A percentile compares a stretch with the other conserved stretches of the same genome.
phyloP scores from a whole-genome alignment of 495 filamentous ascomycete genomes.

The Chaetomidium leptoderma region DNA sequence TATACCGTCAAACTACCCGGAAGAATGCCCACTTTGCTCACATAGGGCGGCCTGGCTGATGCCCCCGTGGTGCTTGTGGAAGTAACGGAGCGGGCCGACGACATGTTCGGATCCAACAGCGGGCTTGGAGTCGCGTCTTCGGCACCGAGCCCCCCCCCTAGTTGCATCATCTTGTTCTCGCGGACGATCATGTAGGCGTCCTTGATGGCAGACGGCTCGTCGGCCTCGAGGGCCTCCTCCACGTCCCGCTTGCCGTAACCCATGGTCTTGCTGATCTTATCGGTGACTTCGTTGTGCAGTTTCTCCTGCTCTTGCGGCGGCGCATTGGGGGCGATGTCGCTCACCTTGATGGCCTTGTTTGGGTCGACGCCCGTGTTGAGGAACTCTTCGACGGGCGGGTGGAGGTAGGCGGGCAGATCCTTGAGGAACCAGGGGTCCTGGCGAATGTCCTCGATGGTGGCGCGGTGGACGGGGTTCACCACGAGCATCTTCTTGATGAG shows the following conservation, averaged over 20 bases:
- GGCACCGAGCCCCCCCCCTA: constrained; percentile 11
- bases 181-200: constrained; percentile 97
- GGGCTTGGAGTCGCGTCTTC: constrained; percentile 32
- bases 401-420: constrained; percentile 77
- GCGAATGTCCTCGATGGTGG: constrained; percentile 89
- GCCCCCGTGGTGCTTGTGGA: constrained; percentile 43
- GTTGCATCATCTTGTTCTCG: constrained; percentile 92
- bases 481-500: constrained; percentile 92
- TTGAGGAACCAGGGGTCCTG: constrained; percentile 92
- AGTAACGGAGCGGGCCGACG: constrained; percentile 42
- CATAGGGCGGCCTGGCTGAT: constrained; percentile 48
- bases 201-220: constrained; percentile 96
- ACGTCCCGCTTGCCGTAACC: constrained; percentile 94
- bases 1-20: constrained; percentile 86
- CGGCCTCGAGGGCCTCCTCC: constrained; percentile 81
- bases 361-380: constrained; percentile 87
- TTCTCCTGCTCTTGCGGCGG: constrained; percentile 75
- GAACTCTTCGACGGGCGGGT: constrained; percentile 88
- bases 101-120: constrained; percentile 34
- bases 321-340: constrained; percentile 70
- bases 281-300: constrained; percentile 84
- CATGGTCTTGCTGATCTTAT: constrained; percentile 96
- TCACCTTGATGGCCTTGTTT: constrained; percentile 79
- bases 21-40: constrained; percentile 82
- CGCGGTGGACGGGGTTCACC: constrained; percentile 88